Base-by-base conservation (phyloP, 805 yeast species). In the Nakazawaea pomicola region DNA sequence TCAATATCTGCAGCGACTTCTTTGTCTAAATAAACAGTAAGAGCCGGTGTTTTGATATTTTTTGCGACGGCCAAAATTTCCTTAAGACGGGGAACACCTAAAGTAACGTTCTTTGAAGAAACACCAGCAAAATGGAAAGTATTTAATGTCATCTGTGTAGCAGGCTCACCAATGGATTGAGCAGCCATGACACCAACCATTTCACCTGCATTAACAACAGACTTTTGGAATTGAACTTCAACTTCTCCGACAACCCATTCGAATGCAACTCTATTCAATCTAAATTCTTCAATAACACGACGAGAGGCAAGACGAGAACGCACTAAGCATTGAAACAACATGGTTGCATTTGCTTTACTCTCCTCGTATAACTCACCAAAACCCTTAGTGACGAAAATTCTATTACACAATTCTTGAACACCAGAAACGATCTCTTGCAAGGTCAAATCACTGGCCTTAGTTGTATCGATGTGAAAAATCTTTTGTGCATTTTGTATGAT, bases 61-160 rank as follows among this genome's bases (percentile, higher is more conserved):
- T 93, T 93, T 9, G 99, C 99, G 50, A 93, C 99, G 61, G 91
- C 91, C 64, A 93, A 76, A 78, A 93, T 93, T 70, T 90, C 98
- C 77, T 90, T 90, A 63, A 90, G 76, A 75, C 97, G 95, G 46
- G 97, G 97, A 58, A 89, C 96, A 78, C 96, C 96, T 50, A 91
- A 77, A 3, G 96, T 89, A 48, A 89, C 96, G 62, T 89, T 89
- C 81, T 88, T 89, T 3, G 96, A 86, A 25, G 95, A 89, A 46
- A 89, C 96, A 82, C 96, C 96, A 14, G 96, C 96, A 71, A 87
- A 89, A 71, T 89, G 96, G 90, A 89, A 90, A 53, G 97, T 90
- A 58, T 90, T 90, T 65, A 90, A 74, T 2, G 97, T 90, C 97
- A 90, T 90, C 65, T 90, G 97, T 24, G 97, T 90, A 30, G 97